Base-by-base conservation (phyloP, 306 rosid species). In the Cucumis melo region DNA sequence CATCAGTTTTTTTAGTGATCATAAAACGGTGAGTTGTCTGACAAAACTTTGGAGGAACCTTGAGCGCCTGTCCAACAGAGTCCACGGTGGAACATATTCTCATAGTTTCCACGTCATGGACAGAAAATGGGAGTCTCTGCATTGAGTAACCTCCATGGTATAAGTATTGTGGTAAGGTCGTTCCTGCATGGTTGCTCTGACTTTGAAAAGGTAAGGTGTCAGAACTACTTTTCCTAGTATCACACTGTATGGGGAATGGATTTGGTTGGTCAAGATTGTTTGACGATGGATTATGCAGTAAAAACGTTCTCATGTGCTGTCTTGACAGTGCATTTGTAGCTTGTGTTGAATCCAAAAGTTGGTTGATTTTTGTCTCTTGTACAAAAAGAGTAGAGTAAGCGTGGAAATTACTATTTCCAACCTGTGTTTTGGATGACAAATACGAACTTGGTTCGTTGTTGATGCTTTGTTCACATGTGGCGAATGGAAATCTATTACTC, bases 1-100 rank as follows among this genome's bases (percentile, higher is more conserved):
- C 81, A 81, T 82, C 89, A 19, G 79, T 58, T 60, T 76, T 83
- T 80, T 79, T 82, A 4, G 87, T 73, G 80, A 82, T 81, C 82
- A 79, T 84, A 74, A 85, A 81, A 85, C 77, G 88, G 51, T 83
- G 88, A 54, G 80, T 77, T 75, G 95, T 66, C 81, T 87, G 89
- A 41, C 86, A 87, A 65, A 86, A 65, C 73, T 83, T 84, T 72
- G 88, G 81, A 81, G 65, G 82, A 72, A 80, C 78, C 83, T 88
- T 80, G 32, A 90, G 79, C 56, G 83, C 80, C 57, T 84, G 88
- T 88, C 86, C 88, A 74, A 76, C 81, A 9, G 87, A 84, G 67
- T 83, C 89, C 23, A 87, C 62, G 54, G 82, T 54, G 77, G 88
- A 46, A 82, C 80, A 83, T 74, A 87, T 80, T 80, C 82, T 89